These are phyloP conservation scores for Alternaria postmessia DNA, from an alignment of 2,329 filamentous ascomycete species.

Conservation along the genomic window DNA sequence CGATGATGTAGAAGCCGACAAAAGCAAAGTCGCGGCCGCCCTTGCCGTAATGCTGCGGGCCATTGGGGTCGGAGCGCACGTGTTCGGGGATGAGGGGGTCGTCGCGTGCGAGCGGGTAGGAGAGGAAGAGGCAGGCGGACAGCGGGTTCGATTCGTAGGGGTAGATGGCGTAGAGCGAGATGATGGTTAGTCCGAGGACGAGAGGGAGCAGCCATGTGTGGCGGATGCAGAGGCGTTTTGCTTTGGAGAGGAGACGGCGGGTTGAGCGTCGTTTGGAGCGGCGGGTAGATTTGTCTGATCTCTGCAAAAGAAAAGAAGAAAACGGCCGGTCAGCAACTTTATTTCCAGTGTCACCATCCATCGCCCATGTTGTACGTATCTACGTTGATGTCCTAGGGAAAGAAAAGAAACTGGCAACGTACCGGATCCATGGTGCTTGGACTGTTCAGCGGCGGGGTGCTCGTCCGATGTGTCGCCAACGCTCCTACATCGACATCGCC, in stretches of 20 bases:
- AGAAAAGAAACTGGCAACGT: constrained; percentile 3
- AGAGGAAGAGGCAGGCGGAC: constrained; percentile 85
- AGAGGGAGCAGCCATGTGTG: constrained; percentile 75
- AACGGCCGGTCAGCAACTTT: neutral
- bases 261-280: constrained; percentile 58
- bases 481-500: constrained; percentile 62
- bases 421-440: constrained; percentile 31
- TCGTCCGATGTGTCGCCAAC: constrained; percentile 55
- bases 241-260: constrained; percentile 55
- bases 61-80: constrained; percentile 50
- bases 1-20: constrained; percentile 85
- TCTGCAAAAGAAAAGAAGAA: constrained; percentile 13
- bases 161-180: constrained; percentile 75
- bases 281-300: constrained; percentile 37
- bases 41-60: constrained; percentile 78
- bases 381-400: too few species aligned
- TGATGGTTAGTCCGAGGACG: constrained; percentile 69
- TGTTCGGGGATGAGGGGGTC: constrained; percentile 36
- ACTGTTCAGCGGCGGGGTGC: constrained; percentile 30
- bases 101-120: constrained; percentile 74
- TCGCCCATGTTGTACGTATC: too few species aligned
- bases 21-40: constrained; percentile 87
- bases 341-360: neutral
- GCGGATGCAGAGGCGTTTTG: constrained; percentile 56
- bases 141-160: constrained; percentile 81